A percentile compares a stretch with the other conserved stretches of the same genome.
Conservation (phyloP, 2,329 filamentous ascomycete genomes). For the Monosporascus sp. region DNA sequence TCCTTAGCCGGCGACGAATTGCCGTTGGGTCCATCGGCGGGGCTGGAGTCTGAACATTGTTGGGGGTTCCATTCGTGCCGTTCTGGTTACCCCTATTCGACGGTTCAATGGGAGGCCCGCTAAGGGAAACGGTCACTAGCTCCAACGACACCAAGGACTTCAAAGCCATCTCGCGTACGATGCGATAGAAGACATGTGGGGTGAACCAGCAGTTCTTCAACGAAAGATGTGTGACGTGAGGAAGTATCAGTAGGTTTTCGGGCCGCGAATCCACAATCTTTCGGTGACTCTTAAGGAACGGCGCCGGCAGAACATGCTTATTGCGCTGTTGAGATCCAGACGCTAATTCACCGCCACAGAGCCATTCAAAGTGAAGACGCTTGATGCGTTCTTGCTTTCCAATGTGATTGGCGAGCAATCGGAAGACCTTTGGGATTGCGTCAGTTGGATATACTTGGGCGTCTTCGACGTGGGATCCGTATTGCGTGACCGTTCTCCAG, state of each 20-base stretch:
- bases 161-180: conserved; percentile 43
- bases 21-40: not conserved
- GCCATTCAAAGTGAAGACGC: conserved; percentile 60
- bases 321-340: conserved; percentile 57
- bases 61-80: not conserved
- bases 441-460: conserved; percentile 43
- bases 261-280: conserved; percentile 11
- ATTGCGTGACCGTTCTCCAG: conserved; percentile 55
- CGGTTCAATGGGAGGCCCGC: conserved; percentile 34
- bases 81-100: not conserved
- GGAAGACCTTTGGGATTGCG: conserved; percentile 46
- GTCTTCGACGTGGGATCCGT: conserved; percentile 46
- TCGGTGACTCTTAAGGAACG: conserved; percentile 34
- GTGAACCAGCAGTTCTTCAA: conserved; percentile 66
- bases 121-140: conserved; percentile 61
- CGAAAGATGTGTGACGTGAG: conserved; percentile 52
- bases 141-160: conserved; percentile 46
- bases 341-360: conserved; percentile 62
- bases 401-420: conserved; percentile 47
- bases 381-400: conserved; percentile 44
- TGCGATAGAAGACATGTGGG: conserved; percentile 49
- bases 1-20: not conserved
- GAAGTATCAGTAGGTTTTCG: conserved; percentile 44
- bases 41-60: not conserved
- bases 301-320: conserved; percentile 57